Evolutionary conservation across 106 monocot genomes (phyloP).

Genomic region (Phalaenopsis aphrodite): DNA sequence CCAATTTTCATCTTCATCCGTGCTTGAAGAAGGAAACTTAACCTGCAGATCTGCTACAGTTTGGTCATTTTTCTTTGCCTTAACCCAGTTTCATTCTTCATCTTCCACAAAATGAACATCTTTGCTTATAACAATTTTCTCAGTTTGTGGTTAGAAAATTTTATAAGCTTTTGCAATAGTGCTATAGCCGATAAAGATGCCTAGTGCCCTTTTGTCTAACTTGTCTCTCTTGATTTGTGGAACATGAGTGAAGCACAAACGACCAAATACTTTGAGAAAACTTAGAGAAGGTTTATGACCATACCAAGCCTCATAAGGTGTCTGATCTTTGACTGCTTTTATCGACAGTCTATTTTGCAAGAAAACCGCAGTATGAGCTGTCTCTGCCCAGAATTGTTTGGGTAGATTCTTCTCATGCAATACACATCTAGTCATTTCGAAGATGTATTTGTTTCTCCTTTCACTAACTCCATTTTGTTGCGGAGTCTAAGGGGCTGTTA

Average conservation of each 20-base stretch:
- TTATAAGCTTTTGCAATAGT: conserved; percentile 4
- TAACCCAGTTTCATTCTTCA: neutral
- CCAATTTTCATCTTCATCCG: neutral
- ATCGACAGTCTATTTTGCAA: neutral
- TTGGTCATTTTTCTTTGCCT: neutral
- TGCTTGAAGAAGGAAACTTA: neutral
- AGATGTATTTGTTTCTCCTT: conserved; percentile 1
- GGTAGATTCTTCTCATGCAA: conserved; percentile 2
- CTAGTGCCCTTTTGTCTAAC: neutral
- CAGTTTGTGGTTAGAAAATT: neutral
- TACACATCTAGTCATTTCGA: conserved; percentile 7
- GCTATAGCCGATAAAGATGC: conserved; percentile 5
- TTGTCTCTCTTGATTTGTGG: neutral
- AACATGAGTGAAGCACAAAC: conserved; percentile 10
- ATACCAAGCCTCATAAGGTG: neutral
- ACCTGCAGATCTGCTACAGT: no score
- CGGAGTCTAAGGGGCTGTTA: neutral
- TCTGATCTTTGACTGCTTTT: neutral
- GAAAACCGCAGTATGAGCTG: neutral
- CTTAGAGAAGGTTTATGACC: conserved; percentile 2
- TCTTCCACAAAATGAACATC: conserved; percentile 12
- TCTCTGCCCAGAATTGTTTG: neutral
- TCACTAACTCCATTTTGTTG: neutral
- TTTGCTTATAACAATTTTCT: neutral
- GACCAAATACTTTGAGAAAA: conserved; percentile 5